Percentiles rank a stretch among this genome's conserved stretches.
These are phyloP conservation scores for Xerocomellus intermedius DNA, from an alignment of 768 basidiomycete species.

Conservation along the genomic window DNA sequence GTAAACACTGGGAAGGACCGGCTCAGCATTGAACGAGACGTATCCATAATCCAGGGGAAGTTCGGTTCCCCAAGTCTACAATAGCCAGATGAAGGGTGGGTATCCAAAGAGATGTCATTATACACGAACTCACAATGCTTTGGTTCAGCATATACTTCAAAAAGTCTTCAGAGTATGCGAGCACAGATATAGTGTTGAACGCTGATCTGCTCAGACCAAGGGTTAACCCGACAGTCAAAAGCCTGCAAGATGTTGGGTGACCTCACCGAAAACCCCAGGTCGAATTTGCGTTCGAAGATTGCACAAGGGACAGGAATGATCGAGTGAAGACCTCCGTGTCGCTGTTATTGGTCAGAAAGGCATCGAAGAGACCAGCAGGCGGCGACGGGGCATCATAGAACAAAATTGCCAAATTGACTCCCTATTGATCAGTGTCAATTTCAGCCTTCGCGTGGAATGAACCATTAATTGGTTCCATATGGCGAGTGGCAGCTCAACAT, in stretches of 20 bases:
- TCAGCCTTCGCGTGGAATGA: neutral
- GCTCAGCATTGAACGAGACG: constrained; percentile 49
- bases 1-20: constrained; percentile 44
- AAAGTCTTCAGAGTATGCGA: constrained; percentile 17
- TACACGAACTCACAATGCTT: constrained; percentile 13
- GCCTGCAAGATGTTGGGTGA: neutral
- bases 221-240: neutral
- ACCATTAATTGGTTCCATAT: neutral
- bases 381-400: constrained; percentile 55
- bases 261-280: constrained; percentile 26
- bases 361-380: constrained; percentile 27
- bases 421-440: constrained; percentile 8
- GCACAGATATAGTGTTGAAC: constrained; percentile 27
- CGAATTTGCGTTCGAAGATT: constrained; percentile 17
- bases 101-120: neutral
- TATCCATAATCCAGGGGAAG: constrained; percentile 39
- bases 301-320: constrained; percentile 26
- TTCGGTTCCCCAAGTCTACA: constrained; percentile 43
- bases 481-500: neutral
- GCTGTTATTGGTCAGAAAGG: constrained; percentile 26
- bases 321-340: constrained; percentile 17
- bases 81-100: neutral
- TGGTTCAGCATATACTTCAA: constrained; percentile 19
- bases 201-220: constrained; percentile 13
- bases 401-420: constrained; percentile 34